Evolutionary conservation across 2,329 filamentous ascomycete genomes (phyloP).

Genomic region (Sordariomycetes sp.): DNA sequence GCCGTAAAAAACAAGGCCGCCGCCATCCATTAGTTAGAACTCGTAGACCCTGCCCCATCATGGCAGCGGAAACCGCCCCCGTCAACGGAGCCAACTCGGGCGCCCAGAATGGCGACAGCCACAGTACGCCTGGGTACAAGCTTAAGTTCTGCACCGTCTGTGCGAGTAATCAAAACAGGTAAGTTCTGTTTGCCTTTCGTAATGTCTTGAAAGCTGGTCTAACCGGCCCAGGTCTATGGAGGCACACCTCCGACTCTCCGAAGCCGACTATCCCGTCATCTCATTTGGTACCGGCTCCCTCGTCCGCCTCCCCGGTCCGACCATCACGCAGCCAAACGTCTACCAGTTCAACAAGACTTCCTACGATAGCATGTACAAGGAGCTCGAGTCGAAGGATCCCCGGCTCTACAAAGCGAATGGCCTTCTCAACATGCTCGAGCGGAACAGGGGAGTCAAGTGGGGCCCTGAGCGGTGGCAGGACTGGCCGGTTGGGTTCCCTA

Average conservation of each 20-base stretch:
- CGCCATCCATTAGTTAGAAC: neutral
- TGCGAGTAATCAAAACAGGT: conserved; percentile 96
- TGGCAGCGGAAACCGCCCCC: conserved; percentile 15
- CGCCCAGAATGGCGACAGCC: conserved; percentile 31
- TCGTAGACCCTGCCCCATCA: neutral
- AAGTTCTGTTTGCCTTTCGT: conserved; percentile 17
- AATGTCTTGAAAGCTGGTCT: neutral
- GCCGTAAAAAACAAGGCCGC: neutral
- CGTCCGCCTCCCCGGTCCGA: conserved; percentile 84
- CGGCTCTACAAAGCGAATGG: conserved; percentile 86
- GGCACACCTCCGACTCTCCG: conserved; percentile 86
- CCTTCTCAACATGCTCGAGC: conserved; percentile 87
- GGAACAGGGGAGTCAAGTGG: conserved; percentile 88
- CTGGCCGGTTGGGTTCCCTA: conserved; percentile 80
- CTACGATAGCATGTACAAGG: conserved; percentile 88
- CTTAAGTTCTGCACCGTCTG: conserved; percentile 98
- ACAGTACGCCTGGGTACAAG: conserved; percentile 59
- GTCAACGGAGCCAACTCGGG: conserved; percentile 14
- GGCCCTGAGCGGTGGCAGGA: conserved; percentile 97
- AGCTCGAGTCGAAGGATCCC: conserved; percentile 76
- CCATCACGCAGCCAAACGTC: conserved; percentile 88
- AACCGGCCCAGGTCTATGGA: conserved; percentile 71
- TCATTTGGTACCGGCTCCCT: conserved; percentile 95
- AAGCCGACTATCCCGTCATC: conserved; percentile 85
- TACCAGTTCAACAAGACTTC: conserved; percentile 97